Evolutionary conservation across 768 basidiomycete genomes (phyloP), one percentile per base, ranked within the genome.

Genomic region (Lactarius quietus): DNA sequence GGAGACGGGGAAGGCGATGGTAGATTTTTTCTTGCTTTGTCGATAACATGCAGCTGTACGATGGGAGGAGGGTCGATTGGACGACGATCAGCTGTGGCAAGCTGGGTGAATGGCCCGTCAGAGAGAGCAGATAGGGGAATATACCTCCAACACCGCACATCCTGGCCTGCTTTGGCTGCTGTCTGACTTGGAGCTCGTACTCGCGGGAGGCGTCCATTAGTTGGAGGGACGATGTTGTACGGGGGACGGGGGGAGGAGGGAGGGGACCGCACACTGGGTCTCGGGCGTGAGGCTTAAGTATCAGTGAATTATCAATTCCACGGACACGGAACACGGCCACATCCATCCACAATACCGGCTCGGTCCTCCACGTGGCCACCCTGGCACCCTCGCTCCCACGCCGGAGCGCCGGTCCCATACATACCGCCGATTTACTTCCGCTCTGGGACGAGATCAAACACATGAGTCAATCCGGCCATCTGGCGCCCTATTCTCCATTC

Each of bases 21-120:
- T 1, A 68, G 20, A 29, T 73, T 73, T 33, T 74, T 78, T 36
- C 75, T 73, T 31, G 77, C 71, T 10, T 85, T 87, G 77, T 94
- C 90, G 70, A 92, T 81, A 61, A 97, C 92, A 61, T 90, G 87
- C 9, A 98, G 86, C 75, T 96, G 93, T n/a, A 98, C 87, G 77
- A 98, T 95, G 20, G 95, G 95, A 1, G 95, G 94, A 0, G 95
- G 95, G 80, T 98, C 95, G 73, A 98, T 94, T 3, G 95, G 95
- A 41, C 95, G 83, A n/a, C 95, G 84, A 82, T 96, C 95, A 62
- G 93, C 94, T 90, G 78, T 59, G 63, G 62, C 36, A 57, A 23
- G 35, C 39, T 36, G 59, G 63, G 53, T 56, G 61, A 43, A 39
- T 38, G 43, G 36, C 18, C 45, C 10, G 51, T 20, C 10, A 29